phyloP scores from a whole-genome alignment of 2,329 filamentous ascomycete genomes.

The Nectriaceae sp. region DNA sequence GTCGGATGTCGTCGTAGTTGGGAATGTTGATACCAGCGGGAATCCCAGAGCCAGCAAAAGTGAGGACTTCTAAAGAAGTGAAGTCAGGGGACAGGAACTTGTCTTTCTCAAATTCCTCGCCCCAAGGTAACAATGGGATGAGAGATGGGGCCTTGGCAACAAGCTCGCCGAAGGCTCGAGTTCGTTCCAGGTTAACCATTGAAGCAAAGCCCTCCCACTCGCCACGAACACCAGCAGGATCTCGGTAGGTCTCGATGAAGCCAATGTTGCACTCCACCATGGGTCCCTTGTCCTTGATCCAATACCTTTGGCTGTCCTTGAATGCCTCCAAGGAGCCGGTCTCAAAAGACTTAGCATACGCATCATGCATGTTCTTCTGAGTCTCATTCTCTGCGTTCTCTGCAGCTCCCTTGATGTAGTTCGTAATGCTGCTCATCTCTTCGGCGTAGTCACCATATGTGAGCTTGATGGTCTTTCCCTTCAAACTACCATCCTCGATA shows the following conservation, averaged over 20 bases:
- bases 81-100: constrained; percentile 95
- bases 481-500: constrained; percentile 58
- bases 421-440: constrained; percentile 70
- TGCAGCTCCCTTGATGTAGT: constrained; percentile 68
- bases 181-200: constrained; percentile 86
- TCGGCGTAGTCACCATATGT: constrained; percentile 74
- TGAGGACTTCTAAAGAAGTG: constrained; percentile 88
- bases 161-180: constrained; percentile 81
- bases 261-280: constrained; percentile 80
- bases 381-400: constrained; percentile 72
- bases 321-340: constrained; percentile 74
- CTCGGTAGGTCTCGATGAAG: constrained; percentile 84
- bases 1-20: constrained; percentile 77
- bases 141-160: constrained; percentile 79
- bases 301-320: constrained; percentile 78
- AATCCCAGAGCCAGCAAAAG: constrained; percentile 68
- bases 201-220: constrained; percentile 87
- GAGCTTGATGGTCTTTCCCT: constrained; percentile 69
- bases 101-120: constrained; percentile 89
- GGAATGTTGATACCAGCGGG: constrained; percentile 70
- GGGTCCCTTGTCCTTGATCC: constrained; percentile 83
- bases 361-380: constrained; percentile 71
- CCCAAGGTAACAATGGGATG: constrained; percentile 90
- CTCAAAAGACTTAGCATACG: constrained; percentile 75
- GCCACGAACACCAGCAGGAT: constrained; percentile 77